Conservation (phyloP, 306 rosid species). For the Castanospermum australe region DNA sequence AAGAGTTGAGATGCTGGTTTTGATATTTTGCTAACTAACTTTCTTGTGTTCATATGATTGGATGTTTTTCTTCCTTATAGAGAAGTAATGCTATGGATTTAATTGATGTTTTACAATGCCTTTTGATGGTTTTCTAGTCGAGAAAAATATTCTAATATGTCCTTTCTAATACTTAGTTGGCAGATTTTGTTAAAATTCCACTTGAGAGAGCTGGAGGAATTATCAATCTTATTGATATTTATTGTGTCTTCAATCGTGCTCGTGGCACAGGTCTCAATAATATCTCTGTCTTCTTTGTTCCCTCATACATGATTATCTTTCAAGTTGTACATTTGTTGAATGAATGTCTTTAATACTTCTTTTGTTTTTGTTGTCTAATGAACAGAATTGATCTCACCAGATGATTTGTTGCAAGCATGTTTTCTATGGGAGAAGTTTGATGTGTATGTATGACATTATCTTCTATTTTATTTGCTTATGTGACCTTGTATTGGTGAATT, state of each 20-base stretch:
- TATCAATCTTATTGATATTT: constrained; percentile 86
- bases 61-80: background rate
- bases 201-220: constrained; percentile 92
- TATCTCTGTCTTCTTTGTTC: constrained; percentile 1
- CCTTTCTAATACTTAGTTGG: constrained; percentile 57
- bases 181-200: constrained; percentile 91
- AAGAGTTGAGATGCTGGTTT: background rate
- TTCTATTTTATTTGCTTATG: constrained; percentile 27
- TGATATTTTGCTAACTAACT: background rate
- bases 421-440: constrained; percentile 95
- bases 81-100: constrained; percentile 4
- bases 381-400: constrained; percentile 95
- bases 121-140: constrained; percentile 12
- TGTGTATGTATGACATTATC: constrained; percentile 61
- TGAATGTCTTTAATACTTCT: background rate
- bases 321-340: background rate
- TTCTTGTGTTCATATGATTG: background rate
- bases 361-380: constrained; percentile 31
- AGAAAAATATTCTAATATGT: constrained; percentile 26
- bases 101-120: background rate
- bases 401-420: constrained; percentile 95
- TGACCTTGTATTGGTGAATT: background rate
- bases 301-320: constrained; percentile 9
- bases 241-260: constrained; percentile 95
- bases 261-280: constrained; percentile 86